Evolutionary conservation across 768 basidiomycete species (phyloP).

Genomic region (Candolleomyces eurysporus): DNA sequence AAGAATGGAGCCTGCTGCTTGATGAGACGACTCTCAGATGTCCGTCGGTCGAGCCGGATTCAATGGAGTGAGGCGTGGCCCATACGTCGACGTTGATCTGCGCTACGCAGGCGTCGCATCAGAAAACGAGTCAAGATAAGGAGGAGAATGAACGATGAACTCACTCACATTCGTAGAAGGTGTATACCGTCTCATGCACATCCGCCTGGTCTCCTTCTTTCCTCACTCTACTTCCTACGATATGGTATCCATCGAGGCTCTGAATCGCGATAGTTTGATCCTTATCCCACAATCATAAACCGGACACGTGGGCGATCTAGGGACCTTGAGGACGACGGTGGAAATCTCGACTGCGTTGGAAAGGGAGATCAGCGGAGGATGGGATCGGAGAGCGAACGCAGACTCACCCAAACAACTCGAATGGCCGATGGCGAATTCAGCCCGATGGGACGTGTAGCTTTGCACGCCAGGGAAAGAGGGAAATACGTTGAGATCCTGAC

Average conservation of each 20-base stretch:
- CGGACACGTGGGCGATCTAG: conserved; percentile 9
- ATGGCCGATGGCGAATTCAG: conserved; percentile 14
- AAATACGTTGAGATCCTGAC: conserved; percentile 14
- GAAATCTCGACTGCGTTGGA: conserved; percentile 18
- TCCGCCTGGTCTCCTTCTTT: conserved; percentile 14
- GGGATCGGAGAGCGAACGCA: neutral
- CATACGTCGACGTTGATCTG: conserved; percentile 36
- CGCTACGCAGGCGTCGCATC: conserved; percentile 27
- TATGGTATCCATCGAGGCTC: too few species aligned
- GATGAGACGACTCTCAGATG: neutral
- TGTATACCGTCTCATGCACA: conserved; percentile 22
- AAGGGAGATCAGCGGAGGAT: neutral
- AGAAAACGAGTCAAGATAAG: too few species aligned
- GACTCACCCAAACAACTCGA: conserved; percentile 11
- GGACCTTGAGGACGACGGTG: conserved; percentile 7
- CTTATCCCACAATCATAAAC: conserved; percentile 13
- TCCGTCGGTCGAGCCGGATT: too few species aligned
- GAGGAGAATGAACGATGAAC: neutral
- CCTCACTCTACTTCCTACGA: too few species aligned
- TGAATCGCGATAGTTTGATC: too few species aligned
- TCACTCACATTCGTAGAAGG: conserved; percentile 34
- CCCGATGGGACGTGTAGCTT: neutral
- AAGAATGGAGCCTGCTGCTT: conserved; percentile 47
- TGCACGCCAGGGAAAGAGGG: neutral
- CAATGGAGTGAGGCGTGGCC: too few species aligned